phyloP scores from a whole-genome alignment of 2,329 filamentous ascomycete species.

The Arthrinium puccinioides region DNA sequence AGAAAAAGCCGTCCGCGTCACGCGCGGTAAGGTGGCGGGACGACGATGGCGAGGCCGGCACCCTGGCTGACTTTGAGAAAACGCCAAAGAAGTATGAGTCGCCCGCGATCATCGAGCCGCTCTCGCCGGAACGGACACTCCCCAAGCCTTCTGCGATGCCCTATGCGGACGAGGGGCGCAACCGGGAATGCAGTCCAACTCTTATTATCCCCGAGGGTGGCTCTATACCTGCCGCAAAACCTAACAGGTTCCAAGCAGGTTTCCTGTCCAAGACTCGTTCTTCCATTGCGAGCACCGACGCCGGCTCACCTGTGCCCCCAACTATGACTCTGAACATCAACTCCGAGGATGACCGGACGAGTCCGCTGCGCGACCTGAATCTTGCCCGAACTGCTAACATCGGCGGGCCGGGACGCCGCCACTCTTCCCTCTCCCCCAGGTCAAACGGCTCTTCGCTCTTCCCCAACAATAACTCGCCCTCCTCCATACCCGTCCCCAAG shows the following conservation, averaged over 20 bases:
- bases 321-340: conserved; percentile 50
- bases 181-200: conserved; percentile 50
- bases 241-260: conserved; percentile 78
- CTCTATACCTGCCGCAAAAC: conserved; percentile 38
- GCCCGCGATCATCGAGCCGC: conserved; percentile 47
- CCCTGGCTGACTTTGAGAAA: conserved; percentile 83
- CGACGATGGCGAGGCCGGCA: conserved; percentile 75
- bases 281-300: conserved; percentile 32
- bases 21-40: conserved; percentile 88
- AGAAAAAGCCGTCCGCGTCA: conserved; percentile 63
- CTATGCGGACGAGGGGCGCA: conserved; percentile 29
- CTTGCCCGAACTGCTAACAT: conserved; percentile 41
- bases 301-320: conserved; percentile 56
- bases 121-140: conserved; percentile 42
- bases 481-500: conserved; percentile 24
- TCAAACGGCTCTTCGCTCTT: too few species aligned
- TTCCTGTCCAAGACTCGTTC: conserved; percentile 60
- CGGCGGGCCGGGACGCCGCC: conserved; percentile 32
- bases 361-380: conserved; percentile 44
- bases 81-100: conserved; percentile 67
- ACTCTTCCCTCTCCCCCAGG: conserved; percentile 17
- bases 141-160: conserved; percentile 45
- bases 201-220: conserved; percentile 44
- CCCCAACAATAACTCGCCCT: too few species aligned
- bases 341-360: conserved; percentile 40